phyloP scores from a whole-genome alignment of 2,329 filamentous ascomycete species.

The Karstenula rhodostoma region DNA sequence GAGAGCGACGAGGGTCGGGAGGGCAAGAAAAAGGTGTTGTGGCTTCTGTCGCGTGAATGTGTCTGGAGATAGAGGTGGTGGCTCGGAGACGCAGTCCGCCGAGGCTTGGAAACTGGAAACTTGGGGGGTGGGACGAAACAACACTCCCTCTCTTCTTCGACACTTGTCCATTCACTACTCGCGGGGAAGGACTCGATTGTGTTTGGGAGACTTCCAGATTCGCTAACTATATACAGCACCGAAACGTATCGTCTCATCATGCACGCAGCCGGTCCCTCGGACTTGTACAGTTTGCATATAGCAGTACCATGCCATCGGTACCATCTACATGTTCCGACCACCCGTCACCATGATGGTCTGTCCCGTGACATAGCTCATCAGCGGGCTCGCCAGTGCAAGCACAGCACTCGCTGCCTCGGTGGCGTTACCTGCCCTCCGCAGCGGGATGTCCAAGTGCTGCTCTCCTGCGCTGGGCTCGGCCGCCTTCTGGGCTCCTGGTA shows the following conservation, averaged over 20 bases:
- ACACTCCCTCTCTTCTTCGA: conserved; percentile 10
- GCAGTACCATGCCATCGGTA: not conserved
- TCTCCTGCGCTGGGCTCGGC: conserved; percentile 41
- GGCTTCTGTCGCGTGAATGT: conserved; percentile 12
- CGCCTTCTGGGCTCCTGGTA: conserved; percentile 54
- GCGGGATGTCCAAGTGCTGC: conserved; percentile 74
- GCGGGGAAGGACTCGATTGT: not conserved
- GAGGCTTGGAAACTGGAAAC: conserved; percentile 13
- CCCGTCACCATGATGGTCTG: conserved; percentile 90
- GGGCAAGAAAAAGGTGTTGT: conserved; percentile 3
- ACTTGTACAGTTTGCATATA: conserved; percentile 3
- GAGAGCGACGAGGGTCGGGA: conserved; percentile 24
- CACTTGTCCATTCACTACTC: conserved; percentile 10
- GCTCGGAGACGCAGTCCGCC: conserved; percentile 15
- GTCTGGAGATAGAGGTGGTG: conserved; percentile 20
- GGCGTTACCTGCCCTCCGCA: conserved; percentile 77
- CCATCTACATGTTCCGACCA: conserved; percentile 67
- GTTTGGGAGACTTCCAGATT: conserved; percentile 7
- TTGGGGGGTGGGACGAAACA: conserved; percentile 12
- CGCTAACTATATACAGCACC: conserved; percentile 20
- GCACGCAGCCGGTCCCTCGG: conserved; percentile 4
- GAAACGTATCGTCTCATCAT: conserved; percentile 21
- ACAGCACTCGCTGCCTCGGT: conserved; percentile 82
- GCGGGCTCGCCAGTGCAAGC: conserved; percentile 79
- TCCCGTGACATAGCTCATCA: conserved; percentile 85